Percentiles rank a stretch among this genome's conserved stretches.
phyloP scores from a whole-genome alignment of 148 eudicot species.

The Persicaria tinctoria region DNA sequence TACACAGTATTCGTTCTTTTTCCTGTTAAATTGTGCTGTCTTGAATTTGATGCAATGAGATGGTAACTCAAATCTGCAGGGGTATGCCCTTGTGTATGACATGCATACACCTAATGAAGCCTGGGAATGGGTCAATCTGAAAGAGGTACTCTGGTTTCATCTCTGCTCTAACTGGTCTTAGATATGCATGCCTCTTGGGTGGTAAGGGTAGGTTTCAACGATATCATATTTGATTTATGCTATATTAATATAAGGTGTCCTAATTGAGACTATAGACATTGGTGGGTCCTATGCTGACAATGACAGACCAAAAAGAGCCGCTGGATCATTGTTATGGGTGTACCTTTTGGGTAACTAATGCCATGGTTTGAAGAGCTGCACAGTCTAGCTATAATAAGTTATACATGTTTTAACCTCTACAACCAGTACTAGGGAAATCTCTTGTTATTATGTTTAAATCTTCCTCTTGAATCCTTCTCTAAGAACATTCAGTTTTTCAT shows the following conservation, averaged over 20 bases:
- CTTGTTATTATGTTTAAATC: background rate
- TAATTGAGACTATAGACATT: too few species aligned
- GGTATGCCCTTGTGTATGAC: conserved; percentile 53
- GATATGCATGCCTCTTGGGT: background rate
- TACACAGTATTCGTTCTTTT: background rate
- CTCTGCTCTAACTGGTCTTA: background rate
- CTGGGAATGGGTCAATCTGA: conserved; percentile 67
- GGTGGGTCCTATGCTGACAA: too few species aligned
- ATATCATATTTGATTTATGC: background rate
- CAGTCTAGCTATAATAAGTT: background rate
- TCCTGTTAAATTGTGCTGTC: background rate
- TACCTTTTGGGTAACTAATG: background rate
- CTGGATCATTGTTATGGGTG: background rate
- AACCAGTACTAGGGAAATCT: background rate
- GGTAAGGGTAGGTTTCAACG: background rate
- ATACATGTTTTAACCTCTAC: background rate
- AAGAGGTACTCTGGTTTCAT: conserved; percentile 30
- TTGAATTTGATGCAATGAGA: background rate
- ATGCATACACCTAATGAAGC: conserved; percentile 40
- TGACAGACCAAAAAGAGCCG: background rate
- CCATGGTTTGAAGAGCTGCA: background rate
- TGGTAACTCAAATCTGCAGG: conserved; percentile 25
- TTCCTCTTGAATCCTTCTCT: background rate
- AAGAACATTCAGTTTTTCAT: background rate
- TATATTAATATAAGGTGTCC: background rate